Percentiles rank a stretch among this genome's conserved stretches.
Conservation (phyloP, 1,284 basidiomycete genomes). For the Cryptococcus jaspeensis region DNA sequence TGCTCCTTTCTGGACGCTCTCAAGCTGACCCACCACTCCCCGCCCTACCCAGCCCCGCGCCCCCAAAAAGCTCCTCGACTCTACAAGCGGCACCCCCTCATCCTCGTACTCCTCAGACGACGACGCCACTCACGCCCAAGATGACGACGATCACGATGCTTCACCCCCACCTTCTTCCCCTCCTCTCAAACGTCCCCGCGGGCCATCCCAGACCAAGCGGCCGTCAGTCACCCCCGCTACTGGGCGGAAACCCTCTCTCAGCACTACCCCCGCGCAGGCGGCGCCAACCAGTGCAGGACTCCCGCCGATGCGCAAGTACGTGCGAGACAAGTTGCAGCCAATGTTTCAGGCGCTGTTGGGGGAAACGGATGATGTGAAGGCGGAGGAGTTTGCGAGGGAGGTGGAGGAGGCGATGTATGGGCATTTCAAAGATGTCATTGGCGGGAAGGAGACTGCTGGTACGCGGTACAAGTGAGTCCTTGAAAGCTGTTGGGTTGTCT, state of each 20-base stretch:
- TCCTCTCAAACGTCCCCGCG: constrained; percentile 5
- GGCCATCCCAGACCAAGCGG: not conserved
- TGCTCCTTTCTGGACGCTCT: not conserved
- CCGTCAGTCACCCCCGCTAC: not conserved
- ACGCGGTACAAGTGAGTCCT: constrained; percentile 44
- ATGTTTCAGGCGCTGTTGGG: constrained; percentile 28
- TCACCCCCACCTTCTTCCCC: constrained; percentile 3
- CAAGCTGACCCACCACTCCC: not conserved
- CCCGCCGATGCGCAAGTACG: constrained; percentile 36
- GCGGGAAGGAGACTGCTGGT: constrained; percentile 39
- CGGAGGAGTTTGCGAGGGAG: constrained; percentile 23
- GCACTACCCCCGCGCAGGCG: not conserved
- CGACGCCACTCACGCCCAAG: constrained; percentile 7
- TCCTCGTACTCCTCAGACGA: not conserved
- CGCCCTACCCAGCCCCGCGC: not conserved
- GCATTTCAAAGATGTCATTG: constrained; percentile 34
- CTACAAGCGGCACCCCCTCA: not conserved
- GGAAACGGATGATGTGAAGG: constrained; percentile 20
- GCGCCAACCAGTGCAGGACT: constrained; percentile 8
- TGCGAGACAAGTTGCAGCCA: constrained; percentile 32
- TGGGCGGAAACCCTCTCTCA: constrained; percentile 9
- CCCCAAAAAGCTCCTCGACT: not conserved
- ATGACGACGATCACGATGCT: constrained; percentile 1
- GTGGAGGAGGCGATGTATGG: constrained; percentile 36
- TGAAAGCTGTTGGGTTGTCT: not conserved